Conservation (phyloP, 179 eudicot species). For the Amaranthus tricolor region DNA sequence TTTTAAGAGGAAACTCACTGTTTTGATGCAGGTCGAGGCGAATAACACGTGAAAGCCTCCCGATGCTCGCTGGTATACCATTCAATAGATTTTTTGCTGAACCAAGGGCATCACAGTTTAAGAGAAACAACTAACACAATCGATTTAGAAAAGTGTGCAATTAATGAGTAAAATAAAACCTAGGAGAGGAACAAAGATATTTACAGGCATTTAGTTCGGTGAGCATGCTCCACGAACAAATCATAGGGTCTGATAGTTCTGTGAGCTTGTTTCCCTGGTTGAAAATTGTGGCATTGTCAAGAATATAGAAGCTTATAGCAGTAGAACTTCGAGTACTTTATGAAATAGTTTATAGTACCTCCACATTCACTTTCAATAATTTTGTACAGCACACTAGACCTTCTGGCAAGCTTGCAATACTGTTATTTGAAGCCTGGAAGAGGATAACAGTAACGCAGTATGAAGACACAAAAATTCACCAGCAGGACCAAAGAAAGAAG, state of each 20-base stretch:
- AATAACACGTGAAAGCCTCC: conserved; percentile 73
- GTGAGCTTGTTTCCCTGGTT: conserved; percentile 86
- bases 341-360: conserved; percentile 46
- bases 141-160: background rate
- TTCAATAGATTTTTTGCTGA: conserved; percentile 74
- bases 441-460: background rate
- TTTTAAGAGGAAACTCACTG: conserved; percentile 50
- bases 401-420: conserved; percentile 75
- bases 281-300: conserved; percentile 17
- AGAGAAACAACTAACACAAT: background rate
- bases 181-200: conserved; percentile 12
- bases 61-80: conserved; percentile 74
- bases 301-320: background rate
- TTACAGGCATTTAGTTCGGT: conserved; percentile 89
- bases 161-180: background rate
- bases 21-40: conserved; percentile 89
- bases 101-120: conserved; percentile 18
- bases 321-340: background rate
- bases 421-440: conserved; percentile 76
- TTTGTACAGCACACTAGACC: conserved; percentile 66
- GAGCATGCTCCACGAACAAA: conserved; percentile 80
- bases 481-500: background rate
- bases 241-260: conserved; percentile 47
- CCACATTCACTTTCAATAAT: conserved; percentile 67
- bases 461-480: conserved; percentile 3